These are phyloP conservation scores for Ogataea haglerorum DNA, from an alignment of 805 yeast species.

Conservation along the genomic window DNA sequence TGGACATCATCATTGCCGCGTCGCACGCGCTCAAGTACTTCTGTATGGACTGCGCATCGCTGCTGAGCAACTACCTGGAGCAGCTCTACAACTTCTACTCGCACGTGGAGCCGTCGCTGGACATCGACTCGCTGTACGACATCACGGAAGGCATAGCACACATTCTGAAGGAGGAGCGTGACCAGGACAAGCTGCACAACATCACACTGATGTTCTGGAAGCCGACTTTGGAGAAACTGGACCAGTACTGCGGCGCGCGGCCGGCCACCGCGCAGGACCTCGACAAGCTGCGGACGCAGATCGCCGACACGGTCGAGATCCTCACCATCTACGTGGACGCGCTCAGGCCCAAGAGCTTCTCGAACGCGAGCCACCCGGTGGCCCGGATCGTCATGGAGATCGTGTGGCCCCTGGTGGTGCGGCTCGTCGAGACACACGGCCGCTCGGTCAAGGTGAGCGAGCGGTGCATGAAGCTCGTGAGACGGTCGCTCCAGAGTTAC, in stretches of 20 bases:
- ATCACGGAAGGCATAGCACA: constrained; percentile 88
- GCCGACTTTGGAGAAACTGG: constrained; percentile 54
- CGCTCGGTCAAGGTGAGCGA: constrained; percentile 65
- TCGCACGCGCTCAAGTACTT: constrained; percentile 92
- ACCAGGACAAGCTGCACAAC: constrained; percentile 45
- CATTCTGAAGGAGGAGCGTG: constrained; percentile 61
- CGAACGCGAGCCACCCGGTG: constrained; percentile 43
- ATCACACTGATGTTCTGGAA: constrained; percentile 61
- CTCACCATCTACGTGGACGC: constrained; percentile 57
- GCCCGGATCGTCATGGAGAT: constrained; percentile 52
- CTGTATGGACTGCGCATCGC: constrained; percentile 81
- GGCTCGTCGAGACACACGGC: constrained; percentile 53
- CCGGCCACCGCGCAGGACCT: constrained; percentile 17
- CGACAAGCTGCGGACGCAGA: constrained; percentile 39
- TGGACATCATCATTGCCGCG: constrained; percentile 73
- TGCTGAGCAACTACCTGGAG: constrained; percentile 63
- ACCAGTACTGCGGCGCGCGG: constrained; percentile 15
- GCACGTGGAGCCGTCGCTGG: constrained; percentile 51
- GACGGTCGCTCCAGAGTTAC: constrained; percentile 61
- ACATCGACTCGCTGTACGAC: constrained; percentile 67
- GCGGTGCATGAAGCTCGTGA: constrained; percentile 64
- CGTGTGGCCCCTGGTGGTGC: constrained; percentile 54
- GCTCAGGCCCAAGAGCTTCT: constrained; percentile 44
- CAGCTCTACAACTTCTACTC: constrained; percentile 75
- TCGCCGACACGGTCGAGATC: constrained; percentile 75